Base-by-base conservation (phyloP, 371 early-diverging fungal species). In the Chytridium lagenaria region DNA sequence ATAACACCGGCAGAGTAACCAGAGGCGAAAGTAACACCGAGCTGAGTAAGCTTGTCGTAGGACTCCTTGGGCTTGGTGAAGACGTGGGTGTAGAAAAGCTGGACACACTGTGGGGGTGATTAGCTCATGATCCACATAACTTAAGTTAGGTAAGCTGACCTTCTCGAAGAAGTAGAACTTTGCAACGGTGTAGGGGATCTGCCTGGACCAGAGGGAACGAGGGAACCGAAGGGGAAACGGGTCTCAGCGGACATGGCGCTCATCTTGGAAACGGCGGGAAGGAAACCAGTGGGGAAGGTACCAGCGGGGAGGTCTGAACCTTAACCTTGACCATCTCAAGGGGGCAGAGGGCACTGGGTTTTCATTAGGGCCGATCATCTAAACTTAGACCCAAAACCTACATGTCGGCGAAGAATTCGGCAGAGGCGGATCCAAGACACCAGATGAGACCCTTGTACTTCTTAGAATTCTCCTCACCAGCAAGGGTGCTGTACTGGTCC, bases 141-240 rank as follows among this genome's bases (percentile, higher is more conserved):
- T 40, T 7, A 3, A 67, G 3, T 26, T 15, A 51, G 55, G 38
- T 26, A 59, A 68, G 44, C 36, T 12, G 50, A 77, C 71, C 84
- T 92, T 90, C 82, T 95, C 95, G 80, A 91, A 95, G 75, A 91
- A 90, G 76, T 68, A 78, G 67, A 96, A 97, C 87, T 96, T 96
- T 81, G 94, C 94, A 90, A 97, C 94, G 70, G 97, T 97, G 87
- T 97, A 97, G 49, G 96, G 96, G 67, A 96, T 89, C 84, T 95
- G 95, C 73, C 92, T 88, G 74, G 88, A 80, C 91, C 92, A 91
- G 71, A 94, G 88, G 30, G 94, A 22, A 87, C 84, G 51, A 94
- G 79, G 26, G 81, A 78, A 36, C 80, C 74, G 75, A 78, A 80
- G 52, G 81, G 79, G 77, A 79, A 83, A 69, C 93, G 90, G 76